A percentile compares a stretch with the other conserved stretches of the same genome.
Evolutionary conservation across 2,329 filamentous ascomycete genomes (phyloP).

Genomic region (Hymenotorrendiella dingleyae): DNA sequence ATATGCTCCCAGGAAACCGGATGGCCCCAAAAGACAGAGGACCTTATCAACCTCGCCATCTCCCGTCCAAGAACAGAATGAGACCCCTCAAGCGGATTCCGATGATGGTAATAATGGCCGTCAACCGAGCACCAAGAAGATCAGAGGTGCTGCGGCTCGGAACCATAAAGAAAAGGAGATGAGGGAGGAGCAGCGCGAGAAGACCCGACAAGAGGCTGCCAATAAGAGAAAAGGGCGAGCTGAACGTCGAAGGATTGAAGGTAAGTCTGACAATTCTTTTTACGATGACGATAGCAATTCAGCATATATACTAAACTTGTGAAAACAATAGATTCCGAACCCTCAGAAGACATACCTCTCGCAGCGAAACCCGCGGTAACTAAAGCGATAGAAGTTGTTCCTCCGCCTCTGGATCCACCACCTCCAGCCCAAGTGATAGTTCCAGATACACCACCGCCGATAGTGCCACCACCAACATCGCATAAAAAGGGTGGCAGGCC

Average conservation of each 20-base stretch:
- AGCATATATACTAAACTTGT: too few species aligned
- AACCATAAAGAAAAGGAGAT: slow-evolving; percentile 58
- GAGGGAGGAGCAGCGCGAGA: slow-evolving; percentile 70
- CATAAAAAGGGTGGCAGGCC: slow-evolving; percentile 59
- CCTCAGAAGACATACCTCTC: slow-evolving; percentile 59
- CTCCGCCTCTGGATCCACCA: slow-evolving; percentile 36
- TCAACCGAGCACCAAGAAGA: slow-evolving; percentile 51
- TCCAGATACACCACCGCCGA: slow-evolving; percentile 42
- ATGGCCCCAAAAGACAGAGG: slow-evolving; percentile 72
- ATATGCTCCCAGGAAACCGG: slow-evolving; percentile 53
- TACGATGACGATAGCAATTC: too few species aligned
- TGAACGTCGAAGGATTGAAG: slow-evolving; percentile 75
- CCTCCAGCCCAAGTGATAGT: slow-evolving; percentile 39
- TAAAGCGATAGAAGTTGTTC: slow-evolving; percentile 26
- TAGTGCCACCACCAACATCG: slow-evolving; percentile 36
- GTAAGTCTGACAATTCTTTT: slow-evolving; percentile 48
- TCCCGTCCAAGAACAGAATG: slow-evolving; percentile 45
- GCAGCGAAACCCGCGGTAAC: slow-evolving; percentile 35
- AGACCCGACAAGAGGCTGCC: slow-evolving; percentile 65
- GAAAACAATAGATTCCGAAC: slow-evolving; percentile 57
- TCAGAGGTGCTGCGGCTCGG: slow-evolving; percentile 50
- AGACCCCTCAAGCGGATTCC: slow-evolving; percentile 55
- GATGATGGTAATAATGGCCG: slow-evolving; percentile 59
- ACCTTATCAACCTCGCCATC: slow-evolving; percentile 71
- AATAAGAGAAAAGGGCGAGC: slow-evolving; percentile 77